Base-by-base conservation (phyloP, 108 stramenopile genomes). In the Cyclostephanos invisitatus region DNA sequence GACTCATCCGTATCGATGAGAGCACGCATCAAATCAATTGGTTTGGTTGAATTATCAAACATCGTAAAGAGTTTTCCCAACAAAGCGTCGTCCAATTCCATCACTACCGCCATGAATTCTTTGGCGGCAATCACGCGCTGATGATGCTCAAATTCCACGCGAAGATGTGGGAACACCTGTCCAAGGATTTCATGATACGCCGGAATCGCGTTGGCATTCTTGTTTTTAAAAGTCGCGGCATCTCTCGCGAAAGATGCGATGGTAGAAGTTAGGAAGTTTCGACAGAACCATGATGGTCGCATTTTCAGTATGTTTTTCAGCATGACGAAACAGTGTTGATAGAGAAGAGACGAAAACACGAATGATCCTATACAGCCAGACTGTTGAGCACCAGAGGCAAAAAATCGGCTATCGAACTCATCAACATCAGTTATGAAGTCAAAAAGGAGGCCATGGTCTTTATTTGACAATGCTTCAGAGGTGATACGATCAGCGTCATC, bases 381-480 rank as follows among this genome's bases (percentile, higher is more conserved):
- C 36, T 60, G 36, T 59, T 62, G 70, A 29, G 57, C 54, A 22
- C 38, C 14, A 49, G 51, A 44, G 2, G 72, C 27, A 46, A 78
- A 85, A 28, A 83, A 82, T 3, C 51, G 47, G 40, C 56, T 32
- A 47, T 84, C 84, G 28, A 91, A 64, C 56, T 83, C 75, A 32
- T 72, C 64, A 36, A 89, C 46, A 81, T 92, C 91, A 14, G 77
- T 87, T 17, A 89, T 38, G 40, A 89, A 84, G 67, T 79, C 76
- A 24, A 82, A 63, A 3, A 86, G 42, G 17, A 62, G 35, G 32
- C 80, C 72, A 42, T 70, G 74, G 12, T 68, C 40, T 42, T 42
- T 9, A 42, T 11, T 8, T 42, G 40, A 1, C 40, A 42, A 42
- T 42, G 4, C 8, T 42, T 9, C 40, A 42, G 7, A 42, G 8